A percentile compares a stretch with the other conserved stretches of the same genome.
Evolutionary conservation across 2,329 filamentous ascomycete species (phyloP).

Genomic region (Claviceps digitariae): DNA sequence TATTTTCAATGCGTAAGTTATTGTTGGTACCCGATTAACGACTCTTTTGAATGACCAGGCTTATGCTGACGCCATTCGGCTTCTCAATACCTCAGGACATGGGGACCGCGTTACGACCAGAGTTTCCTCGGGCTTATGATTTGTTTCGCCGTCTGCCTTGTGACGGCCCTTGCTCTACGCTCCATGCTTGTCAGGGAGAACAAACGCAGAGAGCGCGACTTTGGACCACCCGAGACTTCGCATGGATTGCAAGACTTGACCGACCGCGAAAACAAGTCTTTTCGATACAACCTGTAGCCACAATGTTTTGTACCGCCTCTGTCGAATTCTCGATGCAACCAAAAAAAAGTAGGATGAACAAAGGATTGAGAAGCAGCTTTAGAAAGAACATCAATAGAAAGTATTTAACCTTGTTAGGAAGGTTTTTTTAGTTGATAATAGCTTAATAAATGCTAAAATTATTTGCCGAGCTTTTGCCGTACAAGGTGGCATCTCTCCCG

Average conservation of each 20-base stretch:
- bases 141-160: slow-evolving; percentile 18
- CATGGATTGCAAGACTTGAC: slow-evolving; percentile 27
- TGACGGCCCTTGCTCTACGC: slow-evolving; percentile 17
- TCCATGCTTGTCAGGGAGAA: slow-evolving; percentile 17
- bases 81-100: slow-evolving; percentile 6
- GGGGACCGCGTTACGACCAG: slow-evolving; percentile 18
- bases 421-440: too few relatives aligned
- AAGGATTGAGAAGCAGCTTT: background rate
- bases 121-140: slow-evolving; percentile 19
- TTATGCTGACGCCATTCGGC: background rate
- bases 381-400: background rate
- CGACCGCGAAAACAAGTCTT: slow-evolving; percentile 15
- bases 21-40: background rate
- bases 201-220: slow-evolving; percentile 14
- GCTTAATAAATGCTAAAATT: background rate
- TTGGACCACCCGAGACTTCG: slow-evolving; percentile 17
- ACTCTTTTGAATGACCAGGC: background rate
- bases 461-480: background rate
- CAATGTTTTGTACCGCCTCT: background rate
- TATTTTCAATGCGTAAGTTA: slow-evolving; percentile 17
- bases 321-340: background rate
- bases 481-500: background rate
- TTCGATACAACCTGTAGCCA: slow-evolving; percentile 8
- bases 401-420: background rate
- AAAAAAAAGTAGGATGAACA: background rate